Base-by-base conservation (phyloP, 306 rosid species). In the Vicia sativa region DNA sequence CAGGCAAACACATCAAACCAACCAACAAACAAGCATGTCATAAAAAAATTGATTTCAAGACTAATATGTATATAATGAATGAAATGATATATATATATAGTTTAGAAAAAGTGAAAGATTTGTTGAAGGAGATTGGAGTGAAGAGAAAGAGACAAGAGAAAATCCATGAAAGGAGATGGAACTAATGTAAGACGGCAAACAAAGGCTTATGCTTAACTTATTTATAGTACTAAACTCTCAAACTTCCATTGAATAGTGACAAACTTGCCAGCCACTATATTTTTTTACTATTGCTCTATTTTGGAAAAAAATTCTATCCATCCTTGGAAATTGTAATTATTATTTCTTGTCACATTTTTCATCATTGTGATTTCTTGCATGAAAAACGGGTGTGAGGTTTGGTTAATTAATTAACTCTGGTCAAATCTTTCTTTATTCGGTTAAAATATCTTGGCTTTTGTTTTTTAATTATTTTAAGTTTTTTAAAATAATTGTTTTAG, bases 181-280 rank as follows among this genome's bases (percentile, higher is more conserved):
- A 59, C 54, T 23, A 53, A 53, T 53, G 13, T 23, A 45, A 87
- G 86, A 69, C 85, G 85, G 85, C 87, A 79, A 46, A 64, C 64
- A 63, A 59, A 14, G 58, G 50, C 57, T 57, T 45, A 52, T 13
- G 62, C 11, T 39, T 67, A 55, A 55, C 58, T 61, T 41, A 62
- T 62, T 62, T 62, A 21, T 62, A 62, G 29, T 29, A 29, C 23
- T 29, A 29, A 49, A 8, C 55, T 13, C 11, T 25, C 4, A 62
- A 41, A 12, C 56, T 59, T 73, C 79, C 82, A 75, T 67, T 9
- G 68, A 29, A 75, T 78, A 75, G 11, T 62, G 84, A 75, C 89
- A 87, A 87, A 85, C 70, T 79, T 78, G 63, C 63, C 21, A 53
- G 72, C 80, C 75, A 75, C 78, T 74, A 76, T 83, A 75, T 83